Evolutionary conservation across 306 rosid genomes (phyloP).

Genomic region (Fragaria nilgerrensis): DNA sequence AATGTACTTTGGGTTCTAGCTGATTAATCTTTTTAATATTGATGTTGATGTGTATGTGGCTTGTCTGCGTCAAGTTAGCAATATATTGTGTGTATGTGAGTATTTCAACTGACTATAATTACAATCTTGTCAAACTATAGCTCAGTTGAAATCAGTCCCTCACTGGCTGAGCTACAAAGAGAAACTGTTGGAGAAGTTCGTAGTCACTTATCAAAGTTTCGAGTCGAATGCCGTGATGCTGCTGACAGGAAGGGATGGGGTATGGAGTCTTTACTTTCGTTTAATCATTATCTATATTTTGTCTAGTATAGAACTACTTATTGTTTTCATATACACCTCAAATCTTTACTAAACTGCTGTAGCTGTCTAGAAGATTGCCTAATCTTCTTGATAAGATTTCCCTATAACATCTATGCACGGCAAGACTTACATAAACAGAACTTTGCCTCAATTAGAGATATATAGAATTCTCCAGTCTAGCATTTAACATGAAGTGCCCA

Average conservation of each 20-base stretch:
- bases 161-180: conserved; percentile 83
- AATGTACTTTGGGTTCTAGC: neutral
- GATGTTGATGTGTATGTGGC: neutral
- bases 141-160: conserved; percentile 92
- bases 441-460: neutral
- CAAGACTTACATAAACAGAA: neutral
- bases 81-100: neutral
- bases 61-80: too few species aligned
- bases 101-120: conserved; percentile 21
- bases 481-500: neutral
- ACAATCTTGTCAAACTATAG: conserved; percentile 46
- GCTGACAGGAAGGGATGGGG: conserved; percentile 89
- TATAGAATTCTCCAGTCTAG: neutral
- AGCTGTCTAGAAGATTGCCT: neutral
- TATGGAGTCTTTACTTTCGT: conserved; percentile 30
- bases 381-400: neutral
- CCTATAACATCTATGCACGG: neutral
- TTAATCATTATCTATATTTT: conserved; percentile 1
- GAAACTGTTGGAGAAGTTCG: conserved; percentile 77
- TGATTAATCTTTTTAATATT: neutral
- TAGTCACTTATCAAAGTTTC: conserved; percentile 77
- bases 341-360: neutral
- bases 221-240: conserved; percentile 89
- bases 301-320: neutral
- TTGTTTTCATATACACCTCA: neutral